phyloP scores from a whole-genome alignment of 257 asterid species.

The Solanum dulcamara region DNA sequence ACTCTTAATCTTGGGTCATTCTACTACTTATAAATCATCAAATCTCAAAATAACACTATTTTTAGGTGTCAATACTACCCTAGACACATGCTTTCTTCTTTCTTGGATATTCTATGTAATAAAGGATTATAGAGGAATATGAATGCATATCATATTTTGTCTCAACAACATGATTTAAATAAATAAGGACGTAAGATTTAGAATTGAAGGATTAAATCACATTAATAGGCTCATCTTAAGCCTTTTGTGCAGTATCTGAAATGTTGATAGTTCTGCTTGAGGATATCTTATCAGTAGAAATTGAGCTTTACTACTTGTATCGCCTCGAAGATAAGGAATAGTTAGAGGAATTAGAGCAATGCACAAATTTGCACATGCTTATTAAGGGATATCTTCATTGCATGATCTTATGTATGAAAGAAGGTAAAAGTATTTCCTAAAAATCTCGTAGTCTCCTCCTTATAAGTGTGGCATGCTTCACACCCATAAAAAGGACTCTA shows the following conservation, averaged over 20 bases:
- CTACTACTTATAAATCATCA: not conserved
- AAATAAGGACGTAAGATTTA: too few relatives aligned
- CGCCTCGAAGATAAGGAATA: not conserved
- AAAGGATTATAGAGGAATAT: not conserved
- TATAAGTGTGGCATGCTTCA: not conserved
- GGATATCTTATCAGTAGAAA: too few relatives aligned
- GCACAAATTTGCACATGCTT: not conserved
- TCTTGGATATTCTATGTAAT: not conserved
- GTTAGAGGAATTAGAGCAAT: not conserved
- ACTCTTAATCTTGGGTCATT: not conserved
- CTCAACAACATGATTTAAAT: not conserved
- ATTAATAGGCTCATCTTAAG: not conserved
- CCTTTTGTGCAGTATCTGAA: not conserved
- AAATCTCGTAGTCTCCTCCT: not conserved
- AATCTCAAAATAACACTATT: not conserved
- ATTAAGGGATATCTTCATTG: not conserved
- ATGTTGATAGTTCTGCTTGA: not conserved
- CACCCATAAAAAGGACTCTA: not conserved
- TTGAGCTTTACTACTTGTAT: not conserved
- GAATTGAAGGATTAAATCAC: not conserved
- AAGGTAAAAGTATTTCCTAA: too few relatives aligned
- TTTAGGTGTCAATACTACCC: not conserved
- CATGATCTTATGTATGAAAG: not conserved
- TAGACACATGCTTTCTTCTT: not conserved
- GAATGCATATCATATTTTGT: not conserved